Evolutionary conservation across 2,329 filamentous ascomycete species (phyloP), one percentile per base, ranked within the genome.

Genomic region (Reticulascus tulasneorum): DNA sequence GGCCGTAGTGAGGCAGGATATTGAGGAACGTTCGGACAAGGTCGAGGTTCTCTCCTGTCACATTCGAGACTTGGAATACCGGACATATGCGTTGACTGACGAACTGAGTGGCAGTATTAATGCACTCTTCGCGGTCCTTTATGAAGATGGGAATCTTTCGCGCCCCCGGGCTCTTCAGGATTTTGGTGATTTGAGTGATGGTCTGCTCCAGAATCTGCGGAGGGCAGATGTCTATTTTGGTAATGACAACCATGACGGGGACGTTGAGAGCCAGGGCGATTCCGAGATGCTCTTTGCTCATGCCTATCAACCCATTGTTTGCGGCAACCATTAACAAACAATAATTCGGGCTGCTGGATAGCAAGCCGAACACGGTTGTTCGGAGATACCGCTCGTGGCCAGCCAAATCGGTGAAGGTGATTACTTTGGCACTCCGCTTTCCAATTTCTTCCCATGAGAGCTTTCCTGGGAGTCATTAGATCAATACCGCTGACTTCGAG

Each of bases 371-470:
- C 18, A 98, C 91, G 1, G 93, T 98, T 2, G 93, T 98, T 22
- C 93, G 80, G 32, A 98, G 71, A 58, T 98, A 98, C 33, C 87
- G 80, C 67, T 97, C 93, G 64, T 98, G 93, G 20, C 93, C 93
- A 6, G 93, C 93, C 47, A 98, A 69, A 59, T 98, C 93, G 22
- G 87, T 94, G 61, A 98, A 98, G 19, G 86, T 86, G 52, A 97
- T 96, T 33, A 98, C 90, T 70, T 98, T 98, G 33, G 91, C 84
- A 51, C 88, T 94, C 48, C 89, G 84, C 62, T 86, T 88, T 35
- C 93, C 93, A 55, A 98, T 96, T 59, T 98, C 93, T 59, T 96
- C 91, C 93, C 93, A 98, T 5, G 90, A 91, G 22, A 97, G 69
- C 48, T 78, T 78, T 26, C 69, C 67, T 71, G 17, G 5, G 26